A percentile compares a stretch with the other conserved stretches of the same genome.
These are phyloP conservation scores for Tillandsia leiboldiana DNA, from an alignment of 176 grass and related monocot species.

Conservation along the genomic window DNA sequence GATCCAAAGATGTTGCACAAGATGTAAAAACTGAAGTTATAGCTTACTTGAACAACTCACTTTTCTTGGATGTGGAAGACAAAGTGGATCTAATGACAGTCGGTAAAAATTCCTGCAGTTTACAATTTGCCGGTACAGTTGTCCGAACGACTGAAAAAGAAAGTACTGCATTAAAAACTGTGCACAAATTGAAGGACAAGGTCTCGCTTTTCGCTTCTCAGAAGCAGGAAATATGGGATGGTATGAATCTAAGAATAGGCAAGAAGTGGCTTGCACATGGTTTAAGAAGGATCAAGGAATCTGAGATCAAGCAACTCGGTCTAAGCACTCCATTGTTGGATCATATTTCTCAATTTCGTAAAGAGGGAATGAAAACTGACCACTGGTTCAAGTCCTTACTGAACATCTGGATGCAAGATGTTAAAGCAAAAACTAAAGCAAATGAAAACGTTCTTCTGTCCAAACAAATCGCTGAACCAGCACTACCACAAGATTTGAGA, in stretches of 20 bases:
- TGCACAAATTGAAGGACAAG: conserved; percentile 87
- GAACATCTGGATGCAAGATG: conserved; percentile 83
- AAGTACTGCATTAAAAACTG: conserved; percentile 50
- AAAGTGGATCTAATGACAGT: conserved; percentile 32
- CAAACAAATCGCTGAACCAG: conserved; percentile 75
- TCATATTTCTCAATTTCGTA: conserved; percentile 69
- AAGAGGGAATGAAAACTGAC: conserved; percentile 95
- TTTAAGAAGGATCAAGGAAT: conserved; percentile 89
- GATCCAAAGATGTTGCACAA: conserved; percentile 48
- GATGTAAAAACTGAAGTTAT: conserved; percentile 60
- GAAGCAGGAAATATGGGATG: conserved; percentile 84
- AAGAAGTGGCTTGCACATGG: conserved; percentile 92
- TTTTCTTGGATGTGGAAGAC: conserved; percentile 57
- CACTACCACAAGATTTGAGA: conserved; percentile 63
- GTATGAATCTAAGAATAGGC: conserved; percentile 77
- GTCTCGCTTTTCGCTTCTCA: conserved; percentile 67
- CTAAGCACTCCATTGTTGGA: conserved; percentile 82
- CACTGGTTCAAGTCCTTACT: conserved; percentile 92
- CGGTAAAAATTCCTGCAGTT: conserved; percentile 30
- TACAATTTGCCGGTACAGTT: conserved; percentile 66
- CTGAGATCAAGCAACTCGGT: conserved; percentile 77
- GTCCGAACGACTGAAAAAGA: conserved; percentile 35
- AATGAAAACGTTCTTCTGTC: conserved; percentile 65
- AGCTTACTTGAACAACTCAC: conserved; percentile 41
- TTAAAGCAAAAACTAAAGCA: conserved; percentile 56